These are phyloP conservation scores for Phytophthora sp. DNA, from an alignment of 352 stramenopile genomes.

Conservation along the genomic window DNA sequence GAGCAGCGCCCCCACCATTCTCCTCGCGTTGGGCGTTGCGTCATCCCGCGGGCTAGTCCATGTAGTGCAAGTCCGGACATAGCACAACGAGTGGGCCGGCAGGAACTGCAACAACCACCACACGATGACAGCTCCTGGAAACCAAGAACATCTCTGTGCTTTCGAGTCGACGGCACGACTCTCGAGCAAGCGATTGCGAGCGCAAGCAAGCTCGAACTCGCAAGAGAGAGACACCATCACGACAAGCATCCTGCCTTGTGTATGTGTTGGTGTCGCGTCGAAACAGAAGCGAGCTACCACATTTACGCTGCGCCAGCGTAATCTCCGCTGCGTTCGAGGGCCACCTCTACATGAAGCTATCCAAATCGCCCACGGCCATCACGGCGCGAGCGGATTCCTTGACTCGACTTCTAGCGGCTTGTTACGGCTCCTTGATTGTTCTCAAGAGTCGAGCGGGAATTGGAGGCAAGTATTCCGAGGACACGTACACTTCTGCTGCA, in stretches of 20 bases:
- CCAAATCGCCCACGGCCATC: conserved; percentile 8
- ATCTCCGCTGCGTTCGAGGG: neutral
- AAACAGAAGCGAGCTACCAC: neutral
- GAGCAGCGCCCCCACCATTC: conserved; percentile 5
- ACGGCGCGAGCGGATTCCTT: neutral
- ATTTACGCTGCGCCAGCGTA: conserved; percentile 10
- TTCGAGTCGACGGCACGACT: neutral
- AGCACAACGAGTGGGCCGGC: conserved; percentile 15
- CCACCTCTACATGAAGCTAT: conserved; percentile 23
- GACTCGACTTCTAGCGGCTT: no score
- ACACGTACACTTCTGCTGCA: neutral
- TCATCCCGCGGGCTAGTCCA: conserved; percentile 16
- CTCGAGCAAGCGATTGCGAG: neutral
- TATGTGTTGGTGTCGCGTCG: neutral
- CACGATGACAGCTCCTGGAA: conserved; percentile 22
- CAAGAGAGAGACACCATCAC: conserved; percentile 7
- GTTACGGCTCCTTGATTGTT: no score
- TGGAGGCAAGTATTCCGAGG: neutral
- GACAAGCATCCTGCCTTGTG: neutral
- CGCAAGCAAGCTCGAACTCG: neutral
- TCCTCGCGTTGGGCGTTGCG: conserved; percentile 25
- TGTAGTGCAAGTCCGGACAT: conserved; percentile 20
- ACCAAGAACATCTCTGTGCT: neutral
- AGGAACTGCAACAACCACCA: conserved; percentile 33
- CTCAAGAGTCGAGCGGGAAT: no score